These are phyloP conservation scores for Dendrobium nobile DNA, from an alignment of 106 monocot species.

Conservation along the genomic window DNA sequence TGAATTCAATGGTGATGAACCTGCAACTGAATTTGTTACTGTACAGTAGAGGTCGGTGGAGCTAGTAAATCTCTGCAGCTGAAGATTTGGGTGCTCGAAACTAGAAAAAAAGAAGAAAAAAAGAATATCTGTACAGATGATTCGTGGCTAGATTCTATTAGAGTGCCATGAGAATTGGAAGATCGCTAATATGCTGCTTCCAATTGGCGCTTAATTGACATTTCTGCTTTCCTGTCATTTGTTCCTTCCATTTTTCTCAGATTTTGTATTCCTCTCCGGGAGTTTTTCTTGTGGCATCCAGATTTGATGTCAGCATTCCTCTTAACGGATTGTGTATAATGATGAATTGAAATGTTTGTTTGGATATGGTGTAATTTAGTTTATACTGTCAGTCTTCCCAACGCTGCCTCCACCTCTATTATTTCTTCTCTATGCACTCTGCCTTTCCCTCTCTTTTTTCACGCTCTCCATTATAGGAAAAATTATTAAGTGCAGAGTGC, in stretches of 20 bases:
- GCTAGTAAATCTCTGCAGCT: neutral
- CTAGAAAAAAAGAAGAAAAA: neutral
- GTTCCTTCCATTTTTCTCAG: neutral
- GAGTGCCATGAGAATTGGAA: conserved; percentile 13
- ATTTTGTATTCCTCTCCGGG: neutral
- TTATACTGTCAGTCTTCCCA: neutral
- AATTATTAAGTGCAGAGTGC: too few species aligned
- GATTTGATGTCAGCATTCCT: neutral
- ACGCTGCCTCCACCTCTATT: too few species aligned
- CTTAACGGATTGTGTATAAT: neutral
- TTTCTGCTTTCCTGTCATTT: conserved; percentile 2
- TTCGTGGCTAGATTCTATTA: conserved; percentile 16
- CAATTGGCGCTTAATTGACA: neutral
- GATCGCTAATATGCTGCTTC: conserved; percentile 2
- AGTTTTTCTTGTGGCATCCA: neutral
- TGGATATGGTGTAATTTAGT: conserved; percentile 19
- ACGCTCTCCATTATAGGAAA: too few species aligned
- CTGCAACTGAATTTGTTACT: conserved; percentile 13
- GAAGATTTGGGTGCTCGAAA: neutral
- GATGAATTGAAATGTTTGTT: neutral
- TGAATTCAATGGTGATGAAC: neutral
- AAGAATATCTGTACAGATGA: conserved; percentile 21
- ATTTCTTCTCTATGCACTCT: too few species aligned
- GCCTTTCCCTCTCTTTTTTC: too few species aligned
- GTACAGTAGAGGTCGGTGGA: conserved; percentile 25